phyloP scores from a whole-genome alignment of 345 rosid genomes.

The Eucalyptus marginata region DNA sequence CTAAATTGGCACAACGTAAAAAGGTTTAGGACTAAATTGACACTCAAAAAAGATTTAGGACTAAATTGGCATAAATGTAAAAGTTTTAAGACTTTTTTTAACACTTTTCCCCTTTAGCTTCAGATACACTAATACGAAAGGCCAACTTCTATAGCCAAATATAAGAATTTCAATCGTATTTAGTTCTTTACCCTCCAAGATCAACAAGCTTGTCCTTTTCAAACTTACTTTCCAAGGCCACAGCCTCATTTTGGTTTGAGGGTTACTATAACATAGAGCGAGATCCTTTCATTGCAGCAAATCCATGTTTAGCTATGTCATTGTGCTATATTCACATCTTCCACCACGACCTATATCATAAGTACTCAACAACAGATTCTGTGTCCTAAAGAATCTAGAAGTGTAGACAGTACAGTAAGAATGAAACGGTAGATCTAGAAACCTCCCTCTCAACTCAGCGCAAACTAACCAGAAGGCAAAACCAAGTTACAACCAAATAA shows the following conservation, averaged over 20 bases:
- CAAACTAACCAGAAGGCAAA: background rate
- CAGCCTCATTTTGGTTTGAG: conserved; percentile 22
- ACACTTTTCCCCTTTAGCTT: background rate
- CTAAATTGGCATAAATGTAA: too few species aligned
- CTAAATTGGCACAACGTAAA: too few species aligned
- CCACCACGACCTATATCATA: background rate
- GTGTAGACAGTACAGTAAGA: too few species aligned
- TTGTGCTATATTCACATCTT: conserved; percentile 33
- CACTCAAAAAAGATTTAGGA: too few species aligned
- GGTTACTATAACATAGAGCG: conserved; percentile 9
- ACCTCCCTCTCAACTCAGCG: too few species aligned
- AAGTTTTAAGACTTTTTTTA: too few species aligned
- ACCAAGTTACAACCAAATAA: too few species aligned
- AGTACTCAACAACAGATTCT: background rate
- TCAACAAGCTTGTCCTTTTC: conserved; percentile 44
- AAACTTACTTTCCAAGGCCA: conserved; percentile 3
- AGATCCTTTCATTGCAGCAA: conserved; percentile 43
- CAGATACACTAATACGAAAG: background rate
- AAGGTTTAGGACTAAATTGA: too few species aligned
- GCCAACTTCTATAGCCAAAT: background rate
- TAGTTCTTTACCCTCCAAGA: conserved; percentile 58
- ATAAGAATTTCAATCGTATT: background rate
- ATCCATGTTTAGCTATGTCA: conserved; percentile 81
- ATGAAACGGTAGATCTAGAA: too few species aligned
- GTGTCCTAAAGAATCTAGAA: background rate